Conservation (phyloP, 257 asterid genomes). For the Cynanchum wilfordii region DNA sequence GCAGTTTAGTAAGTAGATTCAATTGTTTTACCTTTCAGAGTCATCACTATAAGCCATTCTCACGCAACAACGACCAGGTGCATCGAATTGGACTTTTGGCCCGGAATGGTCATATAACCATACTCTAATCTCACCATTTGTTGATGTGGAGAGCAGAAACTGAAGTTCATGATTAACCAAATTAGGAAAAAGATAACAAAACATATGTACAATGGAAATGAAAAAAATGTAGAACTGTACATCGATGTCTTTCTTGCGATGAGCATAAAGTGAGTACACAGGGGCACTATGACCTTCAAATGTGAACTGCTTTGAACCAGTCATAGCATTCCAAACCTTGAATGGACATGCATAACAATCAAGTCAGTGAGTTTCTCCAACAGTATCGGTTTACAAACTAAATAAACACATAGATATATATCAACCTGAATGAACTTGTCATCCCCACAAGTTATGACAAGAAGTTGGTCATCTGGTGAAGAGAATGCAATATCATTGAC, state of each 20-base stretch:
- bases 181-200: neutral
- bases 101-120: conserved; percentile 55
- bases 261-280: conserved; percentile 67
- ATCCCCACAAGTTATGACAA: conserved; percentile 70
- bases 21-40: conserved; percentile 46
- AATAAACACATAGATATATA: conserved; percentile 1
- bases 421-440: conserved; percentile 64
- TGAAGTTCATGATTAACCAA: conserved; percentile 18
- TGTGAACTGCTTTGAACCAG: conserved; percentile 52
- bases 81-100: conserved; percentile 34
- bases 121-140: conserved; percentile 64
- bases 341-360: conserved; percentile 9
- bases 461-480: conserved; percentile 34
- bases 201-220: conserved; percentile 1
- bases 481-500: conserved; percentile 72
- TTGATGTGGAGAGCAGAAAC: conserved; percentile 60
- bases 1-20: conserved; percentile 1
- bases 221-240: conserved; percentile 25
- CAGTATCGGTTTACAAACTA: neutral
- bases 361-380: conserved; percentile 9
- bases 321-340: conserved; percentile 63
- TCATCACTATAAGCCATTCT: conserved; percentile 60
- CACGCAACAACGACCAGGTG: conserved; percentile 51
- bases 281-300: conserved; percentile 66
- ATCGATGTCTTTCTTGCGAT: conserved; percentile 35